These are phyloP conservation scores for Neofusicoccum kwambonambiense DNA, from an alignment of 2,329 filamentous ascomycete species.

Conservation along the genomic window DNA sequence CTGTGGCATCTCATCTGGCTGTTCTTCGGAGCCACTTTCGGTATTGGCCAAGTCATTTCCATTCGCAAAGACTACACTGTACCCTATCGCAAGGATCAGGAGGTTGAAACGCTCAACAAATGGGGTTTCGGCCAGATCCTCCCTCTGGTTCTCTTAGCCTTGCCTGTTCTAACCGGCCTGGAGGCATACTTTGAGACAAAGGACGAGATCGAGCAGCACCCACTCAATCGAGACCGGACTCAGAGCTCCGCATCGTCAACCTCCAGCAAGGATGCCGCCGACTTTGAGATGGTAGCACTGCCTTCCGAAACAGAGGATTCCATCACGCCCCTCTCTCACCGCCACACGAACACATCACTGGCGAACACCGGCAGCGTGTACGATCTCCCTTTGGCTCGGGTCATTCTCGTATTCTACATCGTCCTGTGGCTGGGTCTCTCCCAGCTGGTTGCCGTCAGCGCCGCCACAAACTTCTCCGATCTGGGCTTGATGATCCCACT, in stretches of 20 bases:
- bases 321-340: background rate
- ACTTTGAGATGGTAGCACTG: background rate
- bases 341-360: background rate
- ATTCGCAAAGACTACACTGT: background rate
- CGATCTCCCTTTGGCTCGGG: background rate
- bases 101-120: constrained; percentile 17
- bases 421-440: background rate
- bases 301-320: background rate
- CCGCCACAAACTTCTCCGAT: constrained; percentile 5
- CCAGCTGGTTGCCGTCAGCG: constrained; percentile 9
- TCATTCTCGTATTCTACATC: constrained; percentile 1
- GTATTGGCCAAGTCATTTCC: constrained; percentile 5
- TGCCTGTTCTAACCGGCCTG: constrained; percentile 26
- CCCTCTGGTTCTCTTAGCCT: constrained; percentile 26
- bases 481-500: constrained; percentile 8
- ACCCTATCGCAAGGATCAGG: constrained; percentile 19
- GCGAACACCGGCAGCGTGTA: background rate
- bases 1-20: constrained; percentile 5
- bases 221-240: too few species aligned
- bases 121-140: constrained; percentile 31
- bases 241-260: background rate
- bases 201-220: background rate
- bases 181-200: constrained; percentile 25
- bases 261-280: background rate
- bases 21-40: background rate